These are phyloP conservation scores for Penicillium odoratum DNA, from an alignment of 495 filamentous ascomycete species.

Conservation along the genomic window DNA sequence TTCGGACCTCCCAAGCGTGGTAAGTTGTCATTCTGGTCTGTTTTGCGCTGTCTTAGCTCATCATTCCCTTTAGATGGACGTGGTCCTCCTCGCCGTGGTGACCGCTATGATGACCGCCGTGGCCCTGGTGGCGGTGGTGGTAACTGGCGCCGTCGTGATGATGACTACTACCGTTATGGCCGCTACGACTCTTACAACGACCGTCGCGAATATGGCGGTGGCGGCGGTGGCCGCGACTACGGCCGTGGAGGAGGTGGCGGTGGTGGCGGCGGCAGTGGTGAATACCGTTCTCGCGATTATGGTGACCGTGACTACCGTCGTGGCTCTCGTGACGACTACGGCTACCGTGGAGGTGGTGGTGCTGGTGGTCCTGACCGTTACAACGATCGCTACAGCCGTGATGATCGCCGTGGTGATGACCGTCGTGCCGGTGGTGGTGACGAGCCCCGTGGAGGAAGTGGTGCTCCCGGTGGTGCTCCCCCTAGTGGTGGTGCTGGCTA, in stretches of 20 bases:
- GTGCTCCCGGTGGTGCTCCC: slow-evolving; percentile 42
- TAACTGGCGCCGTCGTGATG: slow-evolving; percentile 44
- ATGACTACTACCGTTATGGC: slow-evolving; percentile 55
- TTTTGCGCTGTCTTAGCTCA: slow-evolving; percentile 20
- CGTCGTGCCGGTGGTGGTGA: slow-evolving; percentile 46
- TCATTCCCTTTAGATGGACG: slow-evolving; percentile 51
- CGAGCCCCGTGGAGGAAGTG: slow-evolving; percentile 38
- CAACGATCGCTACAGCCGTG: slow-evolving; percentile 69
- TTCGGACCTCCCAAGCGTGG: slow-evolving; percentile 98
- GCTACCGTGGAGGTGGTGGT: slow-evolving; percentile 55
- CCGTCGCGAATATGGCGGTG: slow-evolving; percentile 42
- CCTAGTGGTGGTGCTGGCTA: slow-evolving; percentile 19
- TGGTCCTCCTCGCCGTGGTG: slow-evolving; percentile 42
- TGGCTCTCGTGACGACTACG: slow-evolving; percentile 52
- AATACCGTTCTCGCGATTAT: slow-evolving; percentile 47
- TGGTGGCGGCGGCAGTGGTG: slow-evolving; percentile 49
- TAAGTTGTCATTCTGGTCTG: slow-evolving; percentile 44
- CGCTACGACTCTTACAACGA: slow-evolving; percentile 49
- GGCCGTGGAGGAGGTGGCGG: slow-evolving; percentile 30
- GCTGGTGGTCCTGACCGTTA: slow-evolving; percentile 61
- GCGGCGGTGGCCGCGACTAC: slow-evolving; percentile 48
- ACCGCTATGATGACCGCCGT: slow-evolving; percentile 58
- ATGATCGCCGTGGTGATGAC: slow-evolving; percentile 51
- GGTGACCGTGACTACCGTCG: slow-evolving; percentile 54
- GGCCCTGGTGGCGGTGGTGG: slow-evolving; percentile 53